A percentile compares a stretch with the other conserved stretches of the same genome.
Conservation (phyloP, 306 rosid species). For the Quillaja saponaria region DNA sequence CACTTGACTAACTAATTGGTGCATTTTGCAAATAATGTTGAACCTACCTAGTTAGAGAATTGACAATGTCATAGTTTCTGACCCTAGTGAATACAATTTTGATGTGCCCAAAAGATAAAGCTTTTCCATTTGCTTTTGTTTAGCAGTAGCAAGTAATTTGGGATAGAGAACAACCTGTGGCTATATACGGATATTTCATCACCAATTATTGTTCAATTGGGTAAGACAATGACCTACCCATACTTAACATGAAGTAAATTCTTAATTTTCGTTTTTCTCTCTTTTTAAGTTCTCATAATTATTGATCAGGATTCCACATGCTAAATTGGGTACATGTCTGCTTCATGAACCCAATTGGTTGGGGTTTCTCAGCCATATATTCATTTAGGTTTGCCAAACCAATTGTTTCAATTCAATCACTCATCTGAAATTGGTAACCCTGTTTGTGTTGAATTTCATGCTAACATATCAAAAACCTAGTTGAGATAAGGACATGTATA, state of each 20-base stretch:
- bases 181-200: constrained; percentile 43
- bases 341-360: constrained; percentile 31
- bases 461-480: no score
- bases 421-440: constrained; percentile 34
- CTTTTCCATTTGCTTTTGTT: no score
- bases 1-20: no score
- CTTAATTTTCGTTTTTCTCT: constrained; percentile 13
- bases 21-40: no score
- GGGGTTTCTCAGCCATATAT: constrained; percentile 34
- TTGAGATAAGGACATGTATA: no score
- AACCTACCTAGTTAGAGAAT: no score
- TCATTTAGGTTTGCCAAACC: constrained; percentile 29
- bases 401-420: constrained; percentile 33
- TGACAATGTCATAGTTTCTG: no score
- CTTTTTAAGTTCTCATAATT: constrained; percentile 29
- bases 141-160: constrained; percentile 37
- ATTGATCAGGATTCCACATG: constrained; percentile 37
- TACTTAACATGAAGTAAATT: constrained; percentile 39
- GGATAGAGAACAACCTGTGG: constrained; percentile 44
- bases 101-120: constrained; percentile 25
- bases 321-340: constrained; percentile 37
- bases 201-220: constrained; percentile 28
- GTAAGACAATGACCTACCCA: constrained; percentile 28
- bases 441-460: constrained; percentile 4
- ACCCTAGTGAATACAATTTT: constrained; percentile 29